Percentiles rank a stretch among this genome's conserved stretches.
Evolutionary conservation across 2,329 filamentous ascomycete species (phyloP).

Genomic region (Fusarium dimerum): DNA sequence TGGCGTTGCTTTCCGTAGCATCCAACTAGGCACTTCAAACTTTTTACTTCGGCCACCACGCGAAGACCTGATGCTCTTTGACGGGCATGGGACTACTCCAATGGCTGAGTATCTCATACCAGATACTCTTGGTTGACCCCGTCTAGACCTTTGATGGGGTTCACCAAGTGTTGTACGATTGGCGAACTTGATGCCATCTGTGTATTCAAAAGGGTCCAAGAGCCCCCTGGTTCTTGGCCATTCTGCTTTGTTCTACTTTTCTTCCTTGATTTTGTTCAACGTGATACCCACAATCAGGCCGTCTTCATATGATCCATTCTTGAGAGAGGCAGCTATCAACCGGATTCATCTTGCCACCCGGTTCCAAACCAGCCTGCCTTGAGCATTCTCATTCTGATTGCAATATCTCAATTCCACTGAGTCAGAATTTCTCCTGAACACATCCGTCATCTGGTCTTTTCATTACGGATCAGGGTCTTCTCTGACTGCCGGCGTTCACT

Average conservation of each 20-base stretch:
- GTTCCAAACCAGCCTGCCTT: slow-evolving; percentile 19
- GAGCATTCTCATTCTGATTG: slow-evolving; percentile 19
- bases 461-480: slow-evolving; percentile 12
- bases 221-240: not conserved
- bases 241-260: slow-evolving; percentile 7
- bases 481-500: not conserved
- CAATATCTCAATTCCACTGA: slow-evolving; percentile 9
- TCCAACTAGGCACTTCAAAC: not conserved
- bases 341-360: slow-evolving; percentile 12
- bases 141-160: not conserved
- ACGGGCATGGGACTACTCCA: not conserved
- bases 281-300: slow-evolving; percentile 13
- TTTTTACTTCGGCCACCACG: not conserved
- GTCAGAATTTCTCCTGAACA: not conserved
- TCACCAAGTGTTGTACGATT: not conserved
- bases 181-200: not conserved
- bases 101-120: not conserved
- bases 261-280: slow-evolving; percentile 13
- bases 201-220: not conserved
- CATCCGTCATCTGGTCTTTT: slow-evolving; percentile 7
- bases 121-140: slow-evolving; percentile 1
- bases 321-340: slow-evolving; percentile 11
- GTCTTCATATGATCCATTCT: slow-evolving; percentile 18
- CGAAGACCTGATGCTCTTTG: not conserved
- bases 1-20: not conserved